Base-by-base conservation (phyloP, 495 filamentous ascomycete species). In the Neurospora discreta region DNA sequence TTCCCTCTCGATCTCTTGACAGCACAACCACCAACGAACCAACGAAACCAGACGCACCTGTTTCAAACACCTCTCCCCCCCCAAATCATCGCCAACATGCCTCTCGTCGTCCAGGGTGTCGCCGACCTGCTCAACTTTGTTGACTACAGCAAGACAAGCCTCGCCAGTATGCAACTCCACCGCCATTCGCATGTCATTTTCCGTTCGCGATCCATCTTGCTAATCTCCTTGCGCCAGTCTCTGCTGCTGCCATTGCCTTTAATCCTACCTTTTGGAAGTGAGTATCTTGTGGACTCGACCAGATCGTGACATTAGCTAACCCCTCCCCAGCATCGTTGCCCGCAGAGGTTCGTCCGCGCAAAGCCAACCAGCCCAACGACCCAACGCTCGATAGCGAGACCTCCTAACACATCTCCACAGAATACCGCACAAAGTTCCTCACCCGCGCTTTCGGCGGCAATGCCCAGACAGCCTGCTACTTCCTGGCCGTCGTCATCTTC, bases 351-450 rank as follows among this genome's bases (percentile, higher is more conserved):
- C 74, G 79, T 69, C 68, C 33, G 72, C 73, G 71, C 71, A 71
- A 52, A 39, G 15, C 65, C 18, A 7, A 26, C 70, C 10, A 30
- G 6, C 33, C 18, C 36, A 52, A 52, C 44, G 44, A 69, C n/a
- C 60, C 52, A 33, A 42, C 26, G 1, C 38, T 13, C 71, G 39
- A 15, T 73, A 42, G 70, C 30, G 52, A 52, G 23, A 39, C 3
- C 41, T 9, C 58, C 73, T 75, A 75, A 75, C 72, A 65, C 41
- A 58, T 26, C 1, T 69, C 69, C 23, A 40, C 73, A 96, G 95
- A 99, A 82, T 97, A 99, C 84, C 92, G 90, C 83, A 92, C 90
- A 80, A 92, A 92, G 81, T 86, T 91, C 80, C 86, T 99, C 65
- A 97, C 95, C 74, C 91, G 90, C 79, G 87, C 94, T 74, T 97